Evolutionary conservation across 2,329 filamentous ascomycete genomes (phyloP).

Genomic region (Paraphoma chrysanthemicola): DNA sequence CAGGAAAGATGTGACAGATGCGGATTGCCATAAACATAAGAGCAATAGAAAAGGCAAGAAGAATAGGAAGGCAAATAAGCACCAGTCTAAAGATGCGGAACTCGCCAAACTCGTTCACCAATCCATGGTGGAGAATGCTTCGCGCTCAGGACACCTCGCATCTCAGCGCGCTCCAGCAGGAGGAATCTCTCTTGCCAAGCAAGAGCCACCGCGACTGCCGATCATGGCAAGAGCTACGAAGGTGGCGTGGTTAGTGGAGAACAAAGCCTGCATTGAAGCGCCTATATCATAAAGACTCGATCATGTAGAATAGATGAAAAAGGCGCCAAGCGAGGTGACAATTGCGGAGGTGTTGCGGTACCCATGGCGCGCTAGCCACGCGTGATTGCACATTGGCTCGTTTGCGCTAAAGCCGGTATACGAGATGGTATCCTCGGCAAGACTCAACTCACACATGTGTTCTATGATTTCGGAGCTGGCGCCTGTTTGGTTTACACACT

Average conservation of each 20-base stretch:
- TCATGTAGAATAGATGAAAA: constrained; percentile 3
- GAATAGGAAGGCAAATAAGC: neutral
- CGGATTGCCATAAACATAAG: neutral
- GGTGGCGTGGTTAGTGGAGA: neutral
- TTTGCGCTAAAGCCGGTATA: neutral
- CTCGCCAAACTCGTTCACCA: constrained; percentile 6
- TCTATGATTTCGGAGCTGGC: neutral
- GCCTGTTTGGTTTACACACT: neutral
- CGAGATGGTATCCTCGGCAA: neutral
- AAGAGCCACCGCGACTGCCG: constrained; percentile 9
- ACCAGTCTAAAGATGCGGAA: neutral
- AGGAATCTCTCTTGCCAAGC: constrained; percentile 17
- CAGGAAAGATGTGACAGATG: neutral
- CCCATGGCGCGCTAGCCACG: constrained; percentile 1
- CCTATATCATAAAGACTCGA: neutral
- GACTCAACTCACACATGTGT: neutral
- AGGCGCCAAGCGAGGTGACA: neutral
- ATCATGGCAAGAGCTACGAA: constrained; percentile 9
- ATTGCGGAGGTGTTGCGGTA: neutral
- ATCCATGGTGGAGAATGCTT: neutral
- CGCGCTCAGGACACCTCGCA: constrained; percentile 22
- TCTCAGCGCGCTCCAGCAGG: constrained; percentile 1
- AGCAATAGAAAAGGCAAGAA: neutral
- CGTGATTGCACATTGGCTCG: neutral
- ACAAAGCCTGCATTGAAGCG: neutral